Percentiles rank a stretch among this genome's conserved stretches.
Evolutionary conservation across 306 rosid genomes (phyloP).

Genomic region (Coriaria nepalensis): DNA sequence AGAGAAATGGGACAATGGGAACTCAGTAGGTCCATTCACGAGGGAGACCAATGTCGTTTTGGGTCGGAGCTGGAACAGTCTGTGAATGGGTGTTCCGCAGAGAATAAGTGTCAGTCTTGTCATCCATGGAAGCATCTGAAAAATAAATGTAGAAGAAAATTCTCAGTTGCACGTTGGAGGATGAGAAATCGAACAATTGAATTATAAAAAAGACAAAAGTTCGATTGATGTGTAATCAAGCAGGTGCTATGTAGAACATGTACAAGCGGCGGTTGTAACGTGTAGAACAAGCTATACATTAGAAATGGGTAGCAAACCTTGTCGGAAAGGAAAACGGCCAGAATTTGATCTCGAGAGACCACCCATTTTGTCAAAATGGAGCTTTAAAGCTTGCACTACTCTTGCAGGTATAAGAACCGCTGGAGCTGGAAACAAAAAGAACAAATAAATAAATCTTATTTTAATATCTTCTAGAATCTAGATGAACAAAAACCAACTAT

Average conservation of each 20-base stretch:
- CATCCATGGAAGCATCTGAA: conserved; percentile 23
- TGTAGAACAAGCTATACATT: too few species aligned
- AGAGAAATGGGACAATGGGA: background rate
- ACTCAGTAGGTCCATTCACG: conserved; percentile 65
- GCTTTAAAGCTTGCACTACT: conserved; percentile 68
- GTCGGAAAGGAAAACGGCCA: conserved; percentile 19
- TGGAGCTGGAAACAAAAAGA: too few species aligned
- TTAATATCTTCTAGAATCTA: too few species aligned
- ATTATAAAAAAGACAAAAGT: background rate
- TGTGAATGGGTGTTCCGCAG: conserved; percentile 21
- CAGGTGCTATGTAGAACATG: too few species aligned
- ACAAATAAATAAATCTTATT: too few species aligned
- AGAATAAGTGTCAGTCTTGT: conserved; percentile 26
- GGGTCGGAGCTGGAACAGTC: conserved; percentile 13
- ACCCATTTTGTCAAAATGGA: conserved; percentile 53
- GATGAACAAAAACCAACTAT: too few species aligned
- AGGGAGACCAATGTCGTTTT: conserved; percentile 43
- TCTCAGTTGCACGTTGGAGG: background rate
- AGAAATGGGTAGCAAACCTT: conserved; percentile 20
- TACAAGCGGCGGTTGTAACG: too few species aligned
- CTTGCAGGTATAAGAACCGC: conserved; percentile 67
- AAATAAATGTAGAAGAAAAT: background rate
- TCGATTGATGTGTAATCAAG: background rate
- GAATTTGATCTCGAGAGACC: conserved; percentile 27
- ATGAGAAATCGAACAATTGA: background rate